These are phyloP conservation scores for Clarireedia paspali DNA, from an alignment of 2,329 filamentous ascomycete genomes.

Conservation along the genomic window DNA sequence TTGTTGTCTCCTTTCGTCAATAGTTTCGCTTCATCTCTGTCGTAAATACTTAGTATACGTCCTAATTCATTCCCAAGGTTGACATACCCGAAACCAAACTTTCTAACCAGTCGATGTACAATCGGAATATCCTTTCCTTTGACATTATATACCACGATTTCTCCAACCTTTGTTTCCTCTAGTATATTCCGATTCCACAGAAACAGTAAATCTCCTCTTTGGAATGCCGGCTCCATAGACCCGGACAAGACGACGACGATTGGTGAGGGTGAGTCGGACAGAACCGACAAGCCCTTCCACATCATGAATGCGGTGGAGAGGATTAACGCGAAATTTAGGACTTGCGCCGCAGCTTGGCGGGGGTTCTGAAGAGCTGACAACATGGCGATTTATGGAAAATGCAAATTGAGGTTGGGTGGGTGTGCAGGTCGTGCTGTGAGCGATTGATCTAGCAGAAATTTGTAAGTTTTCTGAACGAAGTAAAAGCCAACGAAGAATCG, in stretches of 20 bases:
- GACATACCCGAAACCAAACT: constrained; percentile 52
- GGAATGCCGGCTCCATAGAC: constrained; percentile 55
- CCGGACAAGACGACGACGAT: constrained; percentile 56
- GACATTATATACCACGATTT: constrained; percentile 70
- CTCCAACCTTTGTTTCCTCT: constrained; percentile 57
- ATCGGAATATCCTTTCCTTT: constrained; percentile 91
- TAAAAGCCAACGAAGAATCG: too few species aligned
- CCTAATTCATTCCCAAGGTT: background rate
- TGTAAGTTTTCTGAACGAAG: too few species aligned
- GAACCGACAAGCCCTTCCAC: constrained; percentile 62
- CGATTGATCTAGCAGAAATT: too few species aligned
- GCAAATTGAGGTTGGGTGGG: too few species aligned
- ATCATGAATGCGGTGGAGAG: constrained; percentile 69
- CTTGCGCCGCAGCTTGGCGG: constrained; percentile 57
- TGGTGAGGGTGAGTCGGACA: constrained; percentile 50
- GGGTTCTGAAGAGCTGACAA: constrained; percentile 51
- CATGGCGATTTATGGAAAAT: constrained; percentile 33
- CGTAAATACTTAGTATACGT: background rate
- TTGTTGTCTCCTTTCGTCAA: constrained; percentile 99
- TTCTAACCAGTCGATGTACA: constrained; percentile 83
- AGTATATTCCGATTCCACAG: constrained; percentile 48
- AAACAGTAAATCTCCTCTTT: constrained; percentile 50
- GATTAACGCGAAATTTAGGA: constrained; percentile 67
- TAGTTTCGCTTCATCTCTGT: constrained; percentile 55
- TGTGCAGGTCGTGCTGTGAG: too few species aligned